phyloP scores from a whole-genome alignment of 2,329 filamentous ascomycete genomes.

The Trichoderma citrinoviride region DNA sequence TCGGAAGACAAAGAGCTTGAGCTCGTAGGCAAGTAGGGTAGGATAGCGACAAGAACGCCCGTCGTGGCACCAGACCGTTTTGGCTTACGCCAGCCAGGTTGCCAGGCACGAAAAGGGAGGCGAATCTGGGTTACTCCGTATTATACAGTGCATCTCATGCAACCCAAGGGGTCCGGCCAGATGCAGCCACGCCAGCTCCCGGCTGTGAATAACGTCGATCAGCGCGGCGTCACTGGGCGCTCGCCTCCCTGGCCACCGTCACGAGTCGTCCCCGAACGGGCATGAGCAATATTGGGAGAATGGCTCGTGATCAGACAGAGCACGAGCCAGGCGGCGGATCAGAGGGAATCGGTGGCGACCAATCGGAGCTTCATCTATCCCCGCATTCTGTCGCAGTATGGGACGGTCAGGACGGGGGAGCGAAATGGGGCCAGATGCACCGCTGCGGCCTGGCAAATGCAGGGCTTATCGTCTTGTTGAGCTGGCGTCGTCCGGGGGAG shows the following conservation, averaged over 20 bases:
- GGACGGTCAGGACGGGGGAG: slow-evolving; percentile 4
- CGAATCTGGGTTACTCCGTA: background rate
- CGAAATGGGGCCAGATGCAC: slow-evolving; percentile 10
- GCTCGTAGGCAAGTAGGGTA: too few species aligned
- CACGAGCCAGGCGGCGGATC: slow-evolving; percentile 22
- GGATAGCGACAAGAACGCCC: background rate
- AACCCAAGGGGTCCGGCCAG: background rate
- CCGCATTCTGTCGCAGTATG: slow-evolving; percentile 16
- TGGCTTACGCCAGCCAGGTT: background rate
- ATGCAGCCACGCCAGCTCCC: slow-evolving; percentile 6
- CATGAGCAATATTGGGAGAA: slow-evolving; percentile 2
- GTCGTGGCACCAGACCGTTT: background rate
- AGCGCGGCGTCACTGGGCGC: slow-evolving; percentile 16
- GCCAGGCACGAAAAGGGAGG: background rate
- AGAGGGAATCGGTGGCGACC: slow-evolving; percentile 12
- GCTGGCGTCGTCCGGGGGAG: slow-evolving; percentile 15
- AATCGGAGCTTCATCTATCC: slow-evolving; percentile 19
- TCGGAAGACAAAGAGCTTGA: background rate
- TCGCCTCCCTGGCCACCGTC: slow-evolving; percentile 11
- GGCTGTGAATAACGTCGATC: slow-evolving; percentile 20
- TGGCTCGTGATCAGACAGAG: slow-evolving; percentile 20
- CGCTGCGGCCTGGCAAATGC: slow-evolving; percentile 15
- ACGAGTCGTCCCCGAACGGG: slow-evolving; percentile 18
- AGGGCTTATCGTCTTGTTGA: slow-evolving; percentile 19
- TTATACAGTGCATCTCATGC: slow-evolving; percentile 13